Base-by-base conservation (phyloP, 768 basidiomycete species). In the Clitopilus passeckerianus region DNA sequence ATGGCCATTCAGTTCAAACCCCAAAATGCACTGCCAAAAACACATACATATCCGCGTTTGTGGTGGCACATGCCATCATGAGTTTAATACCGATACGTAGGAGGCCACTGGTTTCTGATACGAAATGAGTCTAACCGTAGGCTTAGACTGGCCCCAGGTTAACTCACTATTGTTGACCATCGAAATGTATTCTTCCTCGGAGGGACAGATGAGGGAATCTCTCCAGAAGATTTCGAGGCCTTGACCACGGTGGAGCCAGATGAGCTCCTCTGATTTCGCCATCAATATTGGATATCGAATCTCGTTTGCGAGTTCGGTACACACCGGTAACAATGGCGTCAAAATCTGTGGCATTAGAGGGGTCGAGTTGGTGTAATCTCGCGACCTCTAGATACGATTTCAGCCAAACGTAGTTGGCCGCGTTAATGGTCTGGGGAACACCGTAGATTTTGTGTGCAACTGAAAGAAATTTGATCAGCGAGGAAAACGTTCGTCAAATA, bases 391-490 rank as follows among this genome's bases (percentile, higher is more conserved):
- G 83, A 69, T 89, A 95, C 0, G 95, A 96, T 43, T 93, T 82
- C 67, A 98, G 98, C 69, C 96, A 98, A 27, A 95, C 93, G 64
- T 98, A 98, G 68, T 97, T 98, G 0, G 96, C 96, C 0, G 90
- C 86, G 70, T 99, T 99, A 75, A 99, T 95, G 0, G 96, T 97
- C 69, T 98, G 96, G 0, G 96, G 93, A 1, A 97, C 75, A 1
- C 96, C 96, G 65, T 96, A 99, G 64, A 99, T 96, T 75, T 92
- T 93, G 76, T 99, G 95, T 0, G 93, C 86, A n/a, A 95, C 95
- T 87, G 2, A 59, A 88, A 18, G 37, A 14, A 35, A 5, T 23
- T 9, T 81, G 53, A 18, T 2, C 1, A 10, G 27, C 9, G 65
- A 46, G 27, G 27, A 30, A 30, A 30, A 30, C 27, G n/a, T 54